A percentile compares a stretch with the other conserved stretches of the same genome.
Evolutionary conservation across 2,329 filamentous ascomycete genomes (phyloP).

Genomic region (Alternaria consortialis): DNA sequence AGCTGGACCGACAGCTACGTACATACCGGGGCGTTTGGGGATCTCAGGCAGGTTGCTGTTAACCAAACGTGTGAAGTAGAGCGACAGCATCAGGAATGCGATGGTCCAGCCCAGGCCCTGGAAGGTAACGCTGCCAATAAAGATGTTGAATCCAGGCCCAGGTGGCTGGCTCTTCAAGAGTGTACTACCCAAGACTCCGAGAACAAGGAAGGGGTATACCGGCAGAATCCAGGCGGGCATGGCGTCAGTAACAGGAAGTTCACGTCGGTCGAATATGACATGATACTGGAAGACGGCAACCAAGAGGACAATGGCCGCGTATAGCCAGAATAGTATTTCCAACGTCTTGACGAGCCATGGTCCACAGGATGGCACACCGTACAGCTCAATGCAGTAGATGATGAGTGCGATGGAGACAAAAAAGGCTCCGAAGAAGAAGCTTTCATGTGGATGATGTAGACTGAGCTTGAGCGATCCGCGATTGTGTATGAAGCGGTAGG

Average conservation of each 20-base stretch:
- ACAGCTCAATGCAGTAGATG: constrained; percentile 58
- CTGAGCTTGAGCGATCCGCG: constrained; percentile 62
- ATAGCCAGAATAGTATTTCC: constrained; percentile 74
- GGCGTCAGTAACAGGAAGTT: constrained; percentile 50
- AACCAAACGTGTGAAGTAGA: constrained; percentile 75
- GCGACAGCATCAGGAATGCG: constrained; percentile 73
- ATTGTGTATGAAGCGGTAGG: constrained; percentile 62
- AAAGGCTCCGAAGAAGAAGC: constrained; percentile 76
- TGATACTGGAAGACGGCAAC: constrained; percentile 95
- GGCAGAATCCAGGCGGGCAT: constrained; percentile 53
- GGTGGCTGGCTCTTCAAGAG: constrained; percentile 48
- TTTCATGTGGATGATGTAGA: constrained; percentile 70
- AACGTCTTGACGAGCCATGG: constrained; percentile 66
- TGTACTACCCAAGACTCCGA: constrained; percentile 49
- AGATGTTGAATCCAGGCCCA: constrained; percentile 29
- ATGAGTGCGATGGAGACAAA: constrained; percentile 67
- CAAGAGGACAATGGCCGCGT: constrained; percentile 59
- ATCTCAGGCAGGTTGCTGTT: constrained; percentile 62
- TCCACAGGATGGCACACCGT: constrained; percentile 67
- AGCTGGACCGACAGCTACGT: constrained; percentile 58
- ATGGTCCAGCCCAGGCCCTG: constrained; percentile 74
- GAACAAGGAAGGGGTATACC: constrained; percentile 47
- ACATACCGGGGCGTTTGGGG: constrained; percentile 58
- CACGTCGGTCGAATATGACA: constrained; percentile 90
- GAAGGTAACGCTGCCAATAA: constrained; percentile 69